Evolutionary conservation across 768 basidiomycete species (phyloP).

Genomic region (Termitomyces sp.): DNA sequence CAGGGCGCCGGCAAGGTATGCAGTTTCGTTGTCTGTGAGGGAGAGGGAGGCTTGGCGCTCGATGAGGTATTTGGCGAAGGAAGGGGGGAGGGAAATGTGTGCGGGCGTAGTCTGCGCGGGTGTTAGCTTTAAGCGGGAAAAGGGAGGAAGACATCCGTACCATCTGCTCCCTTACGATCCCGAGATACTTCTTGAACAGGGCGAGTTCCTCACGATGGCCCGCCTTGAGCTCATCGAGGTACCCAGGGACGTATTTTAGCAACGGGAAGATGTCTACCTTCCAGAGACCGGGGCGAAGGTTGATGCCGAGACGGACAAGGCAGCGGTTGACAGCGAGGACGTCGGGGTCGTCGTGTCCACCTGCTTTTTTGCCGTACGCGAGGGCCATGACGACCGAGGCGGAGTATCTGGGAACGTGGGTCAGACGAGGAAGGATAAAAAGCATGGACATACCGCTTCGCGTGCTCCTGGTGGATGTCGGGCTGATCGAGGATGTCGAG

Average conservation of each 20-base stretch:
- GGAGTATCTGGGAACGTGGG: conserved; percentile 30
- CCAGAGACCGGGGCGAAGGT: conserved; percentile 39
- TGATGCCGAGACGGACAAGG: conserved; percentile 39
- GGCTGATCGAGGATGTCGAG: conserved; percentile 39
- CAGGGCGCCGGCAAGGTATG: conserved; percentile 59
- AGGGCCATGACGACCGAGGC: conserved; percentile 46
- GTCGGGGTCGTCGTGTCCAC: conserved; percentile 40
- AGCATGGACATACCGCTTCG: conserved; percentile 24
- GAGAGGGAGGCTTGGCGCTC: conserved; percentile 49
- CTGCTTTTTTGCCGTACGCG: conserved; percentile 40
- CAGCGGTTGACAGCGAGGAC: conserved; percentile 41
- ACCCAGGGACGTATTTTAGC: conserved; percentile 49
- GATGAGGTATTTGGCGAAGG: conserved; percentile 55
- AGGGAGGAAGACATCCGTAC: conserved; percentile 26
- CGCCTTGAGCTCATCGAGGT: conserved; percentile 47
- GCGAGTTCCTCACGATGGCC: conserved; percentile 53
- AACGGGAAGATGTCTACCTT: conserved; percentile 43
- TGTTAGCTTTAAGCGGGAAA: no score
- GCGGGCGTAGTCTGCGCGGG: conserved; percentile 15
- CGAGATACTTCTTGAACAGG: conserved; percentile 49
- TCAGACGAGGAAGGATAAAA: not conserved
- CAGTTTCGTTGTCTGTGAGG: conserved; percentile 50
- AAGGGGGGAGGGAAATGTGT: conserved; percentile 30
- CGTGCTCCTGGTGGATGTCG: conserved; percentile 47
- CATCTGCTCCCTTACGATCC: conserved; percentile 38